Conservation (phyloP, 208 protist genomes). For the Crithidia acanthocephali region DNA sequence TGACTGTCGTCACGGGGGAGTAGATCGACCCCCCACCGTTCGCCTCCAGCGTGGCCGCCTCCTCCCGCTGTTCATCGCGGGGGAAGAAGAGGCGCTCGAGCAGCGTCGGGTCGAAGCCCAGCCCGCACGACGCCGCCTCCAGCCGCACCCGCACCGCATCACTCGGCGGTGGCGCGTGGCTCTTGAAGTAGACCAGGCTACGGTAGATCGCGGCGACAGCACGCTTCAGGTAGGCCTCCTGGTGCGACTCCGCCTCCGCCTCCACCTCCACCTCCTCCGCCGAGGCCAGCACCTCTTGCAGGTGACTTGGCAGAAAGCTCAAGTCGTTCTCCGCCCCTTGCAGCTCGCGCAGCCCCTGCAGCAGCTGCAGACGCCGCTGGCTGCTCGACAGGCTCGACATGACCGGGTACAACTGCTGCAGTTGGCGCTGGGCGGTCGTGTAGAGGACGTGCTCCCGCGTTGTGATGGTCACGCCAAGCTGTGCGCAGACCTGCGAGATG, state of each 20-base stretch:
- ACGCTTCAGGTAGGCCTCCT: constrained; percentile 53
- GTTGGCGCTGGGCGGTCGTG: constrained; percentile 39
- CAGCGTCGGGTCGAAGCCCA: constrained; percentile 22
- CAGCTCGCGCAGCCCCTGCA: constrained; percentile 74
- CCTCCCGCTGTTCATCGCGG: constrained; percentile 43
- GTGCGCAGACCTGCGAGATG: constrained; percentile 29
- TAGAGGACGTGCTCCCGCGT: constrained; percentile 52
- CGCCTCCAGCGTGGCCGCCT: constrained; percentile 31
- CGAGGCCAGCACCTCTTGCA: constrained; percentile 47
- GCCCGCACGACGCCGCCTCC: constrained; percentile 37
- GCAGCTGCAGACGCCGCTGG: constrained; percentile 36
- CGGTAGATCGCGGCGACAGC: constrained; percentile 53
- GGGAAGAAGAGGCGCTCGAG: constrained; percentile 58
- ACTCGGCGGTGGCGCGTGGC: constrained; percentile 48
- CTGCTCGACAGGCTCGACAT: constrained; percentile 48
- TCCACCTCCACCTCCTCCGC: constrained; percentile 51
- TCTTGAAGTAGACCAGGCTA: constrained; percentile 54
- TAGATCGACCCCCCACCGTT: not conserved
- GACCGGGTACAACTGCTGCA: constrained; percentile 52
- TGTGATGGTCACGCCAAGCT: constrained; percentile 34
- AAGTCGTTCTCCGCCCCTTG: constrained; percentile 55
- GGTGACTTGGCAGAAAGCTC: constrained; percentile 44
- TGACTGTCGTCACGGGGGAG: constrained; percentile 1
- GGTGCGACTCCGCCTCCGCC: constrained; percentile 39
- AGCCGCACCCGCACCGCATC: constrained; percentile 42